Evolutionary conservation across 202 grass and related monocot genomes (phyloP), one percentile per base, ranked within the genome.

Genomic region (Setaria viridis): DNA sequence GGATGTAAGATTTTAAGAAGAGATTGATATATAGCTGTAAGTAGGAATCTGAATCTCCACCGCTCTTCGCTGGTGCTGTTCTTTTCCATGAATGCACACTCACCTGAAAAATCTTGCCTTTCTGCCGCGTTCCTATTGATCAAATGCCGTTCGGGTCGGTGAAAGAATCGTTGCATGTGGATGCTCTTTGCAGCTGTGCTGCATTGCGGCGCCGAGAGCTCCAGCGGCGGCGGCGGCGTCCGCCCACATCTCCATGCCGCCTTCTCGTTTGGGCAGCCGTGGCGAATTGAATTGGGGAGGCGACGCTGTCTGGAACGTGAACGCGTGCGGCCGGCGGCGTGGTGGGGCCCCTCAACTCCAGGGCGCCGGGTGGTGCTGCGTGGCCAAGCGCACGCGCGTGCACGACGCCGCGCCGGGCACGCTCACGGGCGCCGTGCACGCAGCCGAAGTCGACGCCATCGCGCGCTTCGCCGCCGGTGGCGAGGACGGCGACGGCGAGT

Each of bases 261-360:
- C 2, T 35, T 35, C 34, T 35, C 34, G 34, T 35, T 35, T 35
- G 34, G 34, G 34, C 25, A 25, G 25, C 25, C 25, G 25, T 25
- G 25, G 25, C 25, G 25, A 25, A 25, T 25, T 25, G 25, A 25
- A 25, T 25, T 25, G 25, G 25, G 25, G 25, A 25, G 25, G 25
- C 25, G 25, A 25, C 25, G 25, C 25, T 25, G 90, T 97, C 30
- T 97, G 95, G 95, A 97, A 94, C 80, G 0, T 85, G 70, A 94
- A 94, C 88, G 86, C 65, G 48, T 91, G 82, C 25, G 25, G 25
- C 25, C 76, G 59, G 76, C 8, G 94, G 89, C 34, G 94, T 97
- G 50, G 94, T 97, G 50, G 94, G 94, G 0, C 85, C 88, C 50
- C 94, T 97, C 91, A 97, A 97, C 78, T 94, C 85, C 91, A 94